Base-by-base conservation (phyloP, 2,329 filamentous ascomycete genomes). In the Drechslerella coelobrocha region DNA sequence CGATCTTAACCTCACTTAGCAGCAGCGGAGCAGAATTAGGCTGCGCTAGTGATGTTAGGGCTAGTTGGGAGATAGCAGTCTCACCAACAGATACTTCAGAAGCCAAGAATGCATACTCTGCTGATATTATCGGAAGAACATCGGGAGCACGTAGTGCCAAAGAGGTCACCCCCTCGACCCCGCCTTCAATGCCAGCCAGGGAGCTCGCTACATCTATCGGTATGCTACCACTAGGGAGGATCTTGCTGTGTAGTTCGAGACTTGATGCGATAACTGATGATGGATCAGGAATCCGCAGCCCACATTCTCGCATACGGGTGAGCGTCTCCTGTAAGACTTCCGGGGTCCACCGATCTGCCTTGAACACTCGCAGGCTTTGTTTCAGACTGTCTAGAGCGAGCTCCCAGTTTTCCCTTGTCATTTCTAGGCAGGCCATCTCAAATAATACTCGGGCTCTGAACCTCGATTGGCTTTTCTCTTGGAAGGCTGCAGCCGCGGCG, bases 21-120 rank as follows among this genome's bases (percentile, higher is more conserved):
- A 78, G 79, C 8, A 89, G 76, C 0, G 86, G 82, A 1, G 80
- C 77, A 2, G 86, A 83, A 31, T 81, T 81, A 0, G 78, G 74
- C 17, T 86, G 81, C 0, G 87, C 85, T 29, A 83, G 81, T 0
- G 86, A 88, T 7, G 78, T 81, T 19, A 89, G 79, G 1, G 81
- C 78, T 34, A 89, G 79, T 74, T 89, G 87, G 3, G 85, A 85
- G 45, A 77, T 80, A 73, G 83, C 84, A 2, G 77, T 80, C 60
- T 88, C 85, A 12, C 87, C 87, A 4, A 87, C 86, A 69, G 85
- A 86, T 24, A 84, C 83, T 73, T 86, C 84, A 29, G 83, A 82
- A 34, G 81, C 79, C 68, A 83, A 81, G 75, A 89, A 89, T 2
- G 83, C 80, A 73, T 88, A 88, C 0, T 82, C 82, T 2, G 83